Conservation (phyloP, 257 asterid species). For the Asclepias syriaca region DNA sequence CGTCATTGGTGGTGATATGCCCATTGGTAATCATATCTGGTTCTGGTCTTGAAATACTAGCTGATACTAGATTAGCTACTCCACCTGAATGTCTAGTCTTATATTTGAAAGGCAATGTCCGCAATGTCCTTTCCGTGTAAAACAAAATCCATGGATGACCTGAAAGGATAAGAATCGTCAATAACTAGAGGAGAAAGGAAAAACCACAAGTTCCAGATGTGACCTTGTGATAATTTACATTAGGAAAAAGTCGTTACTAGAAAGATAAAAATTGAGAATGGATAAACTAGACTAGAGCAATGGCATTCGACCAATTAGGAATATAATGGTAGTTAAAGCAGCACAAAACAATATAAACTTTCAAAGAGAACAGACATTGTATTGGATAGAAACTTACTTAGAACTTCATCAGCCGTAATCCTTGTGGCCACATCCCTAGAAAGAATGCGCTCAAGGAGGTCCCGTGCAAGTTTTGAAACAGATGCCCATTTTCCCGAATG, state of each 20-base stretch:
- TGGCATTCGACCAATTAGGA: not conserved
- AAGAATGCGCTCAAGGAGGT: constrained; percentile 41
- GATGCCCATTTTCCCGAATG: constrained; percentile 36
- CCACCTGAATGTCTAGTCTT: constrained; percentile 31
- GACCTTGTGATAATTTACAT: not conserved
- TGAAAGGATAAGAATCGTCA: constrained; percentile 14
- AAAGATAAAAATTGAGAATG: not conserved
- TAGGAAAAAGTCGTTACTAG: not conserved
- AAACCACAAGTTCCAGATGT: not conserved
- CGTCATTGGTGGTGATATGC: not conserved
- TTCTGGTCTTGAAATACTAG: constrained; percentile 19
- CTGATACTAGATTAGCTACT: constrained; percentile 15
- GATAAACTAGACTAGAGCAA: not conserved
- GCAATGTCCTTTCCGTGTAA: constrained; percentile 36
- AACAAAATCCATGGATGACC: constrained; percentile 51
- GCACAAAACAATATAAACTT: not conserved
- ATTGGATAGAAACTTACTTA: constrained; percentile 26
- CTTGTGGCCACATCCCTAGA: constrained; percentile 39
- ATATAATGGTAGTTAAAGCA: not conserved
- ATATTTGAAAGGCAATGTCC: constrained; percentile 24
- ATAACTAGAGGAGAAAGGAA: not conserved
- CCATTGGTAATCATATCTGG: constrained; percentile 12
- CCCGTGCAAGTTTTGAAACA: constrained; percentile 45
- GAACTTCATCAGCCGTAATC: constrained; percentile 43
- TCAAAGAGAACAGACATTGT: not conserved